These are phyloP conservation scores for Arabis hirsuta DNA, from an alignment of 345 rosid genomes.

Conservation along the genomic window DNA sequence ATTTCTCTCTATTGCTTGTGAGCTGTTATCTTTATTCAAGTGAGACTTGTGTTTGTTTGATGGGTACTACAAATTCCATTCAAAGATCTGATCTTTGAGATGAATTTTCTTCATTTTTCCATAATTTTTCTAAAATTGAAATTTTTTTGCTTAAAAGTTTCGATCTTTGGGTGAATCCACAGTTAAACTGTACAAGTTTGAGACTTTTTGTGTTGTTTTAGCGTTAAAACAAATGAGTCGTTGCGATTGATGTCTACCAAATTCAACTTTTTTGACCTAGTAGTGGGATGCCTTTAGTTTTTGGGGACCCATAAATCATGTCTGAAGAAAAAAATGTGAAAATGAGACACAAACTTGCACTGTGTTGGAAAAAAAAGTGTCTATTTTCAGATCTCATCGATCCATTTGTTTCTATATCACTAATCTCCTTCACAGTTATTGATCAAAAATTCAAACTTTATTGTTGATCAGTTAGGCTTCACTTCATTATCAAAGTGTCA, in stretches of 20 bases:
- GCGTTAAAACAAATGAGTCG: constrained; percentile 42
- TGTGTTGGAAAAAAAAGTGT: constrained; percentile 16
- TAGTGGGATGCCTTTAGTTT: constrained; percentile 34
- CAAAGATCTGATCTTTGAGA: constrained; percentile 37
- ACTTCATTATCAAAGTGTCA: not conserved
- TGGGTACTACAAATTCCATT: not conserved
- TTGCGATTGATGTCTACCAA: constrained; percentile 30
- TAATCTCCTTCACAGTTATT: not conserved
- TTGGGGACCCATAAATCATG: constrained; percentile 39
- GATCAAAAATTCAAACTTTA: constrained; percentile 22
- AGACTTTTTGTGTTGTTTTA: not conserved
- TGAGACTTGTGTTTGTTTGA: constrained; percentile 24
- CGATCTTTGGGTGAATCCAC: constrained; percentile 17
- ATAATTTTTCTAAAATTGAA: too few relatives aligned
- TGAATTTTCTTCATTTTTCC: not conserved
- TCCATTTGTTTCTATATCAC: constrained; percentile 8
- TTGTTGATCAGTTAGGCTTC: constrained; percentile 24
- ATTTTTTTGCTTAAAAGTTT: constrained; percentile 21
- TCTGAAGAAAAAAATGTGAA: constrained; percentile 12
- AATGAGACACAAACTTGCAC: constrained; percentile 29
- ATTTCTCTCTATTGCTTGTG: not conserved
- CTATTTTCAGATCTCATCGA: constrained; percentile 35
- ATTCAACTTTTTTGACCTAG: constrained; percentile 45
- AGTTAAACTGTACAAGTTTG: not conserved
- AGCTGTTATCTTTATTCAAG: constrained; percentile 2